Base-by-base conservation (phyloP, 106 monocot genomes). In the Apostasia ramifera region DNA sequence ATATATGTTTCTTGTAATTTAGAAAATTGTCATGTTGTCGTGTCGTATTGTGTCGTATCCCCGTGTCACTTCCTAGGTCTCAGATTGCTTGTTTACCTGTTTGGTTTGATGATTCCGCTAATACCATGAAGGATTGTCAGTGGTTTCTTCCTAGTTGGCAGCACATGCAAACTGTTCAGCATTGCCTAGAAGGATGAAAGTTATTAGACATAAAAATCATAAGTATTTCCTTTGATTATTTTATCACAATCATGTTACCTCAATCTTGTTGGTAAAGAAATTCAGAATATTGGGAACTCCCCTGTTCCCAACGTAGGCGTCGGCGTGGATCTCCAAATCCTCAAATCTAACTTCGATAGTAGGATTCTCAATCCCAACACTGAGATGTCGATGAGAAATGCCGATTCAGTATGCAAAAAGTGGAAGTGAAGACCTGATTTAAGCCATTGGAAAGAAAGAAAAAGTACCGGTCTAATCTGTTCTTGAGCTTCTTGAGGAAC, bases 281-380 rank as follows among this genome's bases (percentile, higher is more conserved):
- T 79, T 79, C 4, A 57, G 47, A 12, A 61, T 43, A 2, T 68
- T 74, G n/a, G 79, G 79, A 13, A 70, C 15, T 5, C 73, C 73
- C 12, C 79, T 46, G n/a, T 50, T 63, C 9, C 26, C 26, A 26
- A 26, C 26, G 26, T 26, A 26, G 26, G 26, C 26, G 26, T 26
- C 26, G 26, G 26, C 26, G 26, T 26, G 26, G 26, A 26, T 26
- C 26, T 26, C 26, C 26, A 26, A 26, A 26, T 26, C 26, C 26
- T 26, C 26, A 26, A 26, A 26, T 26, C 26, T 26, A 26, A 26
- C 26, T 26, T 26, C 26, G 26, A 81, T 76, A 0, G 81, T 81
- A 3, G 81, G 81, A 66, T 66, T 75, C 46, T 81, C 81, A 12
- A 81, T 66, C 44, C 81, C 81, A 43, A 81, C 81, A 15, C 81